Percentiles rank a stretch among this genome's conserved stretches.
Conservation (phyloP, 805 yeast genomes). For the Ogataea pini region DNA sequence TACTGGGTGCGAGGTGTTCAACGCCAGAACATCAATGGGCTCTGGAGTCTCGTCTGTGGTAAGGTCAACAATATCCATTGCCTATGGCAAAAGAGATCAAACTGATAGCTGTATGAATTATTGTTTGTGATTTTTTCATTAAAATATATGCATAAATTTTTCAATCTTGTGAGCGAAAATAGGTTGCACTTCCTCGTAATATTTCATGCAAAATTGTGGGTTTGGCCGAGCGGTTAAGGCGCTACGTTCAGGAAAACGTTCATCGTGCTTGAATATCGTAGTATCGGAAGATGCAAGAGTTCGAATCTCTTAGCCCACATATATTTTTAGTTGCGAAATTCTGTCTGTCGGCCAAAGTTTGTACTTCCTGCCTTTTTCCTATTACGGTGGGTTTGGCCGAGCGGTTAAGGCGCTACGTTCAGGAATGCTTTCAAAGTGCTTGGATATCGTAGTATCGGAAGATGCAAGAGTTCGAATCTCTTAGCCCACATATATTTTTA, state of each 20-base stretch:
- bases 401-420: slow-evolving; percentile 35
- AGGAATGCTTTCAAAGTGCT: too few relatives aligned
- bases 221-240: slow-evolving; percentile 35
- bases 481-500: slow-evolving; percentile 29
- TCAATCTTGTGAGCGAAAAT: too few relatives aligned
- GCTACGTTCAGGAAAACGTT: slow-evolving; percentile 28
- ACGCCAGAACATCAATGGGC: slow-evolving; percentile 12
- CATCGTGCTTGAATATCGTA: slow-evolving; percentile 18
- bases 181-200: background rate
- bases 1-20: slow-evolving; percentile 18
- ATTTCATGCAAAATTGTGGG: slow-evolving; percentile 16
- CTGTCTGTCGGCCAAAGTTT: too few relatives aligned
- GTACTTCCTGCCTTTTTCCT: too few relatives aligned
- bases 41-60: slow-evolving; percentile 7
- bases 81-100: background rate
- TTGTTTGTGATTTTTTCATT: background rate
- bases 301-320: slow-evolving; percentile 34
- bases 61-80: slow-evolving; percentile 19
- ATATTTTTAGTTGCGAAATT: too few relatives aligned
- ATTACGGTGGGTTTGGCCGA: slow-evolving; percentile 35
- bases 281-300: slow-evolving; percentile 33
- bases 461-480: slow-evolving; percentile 35
- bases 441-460: slow-evolving; percentile 29
- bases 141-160: too few relatives aligned
- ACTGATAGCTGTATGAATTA: background rate